Conservation (phyloP, 257 asterid genomes). For the Thymus mandschuricus region DNA sequence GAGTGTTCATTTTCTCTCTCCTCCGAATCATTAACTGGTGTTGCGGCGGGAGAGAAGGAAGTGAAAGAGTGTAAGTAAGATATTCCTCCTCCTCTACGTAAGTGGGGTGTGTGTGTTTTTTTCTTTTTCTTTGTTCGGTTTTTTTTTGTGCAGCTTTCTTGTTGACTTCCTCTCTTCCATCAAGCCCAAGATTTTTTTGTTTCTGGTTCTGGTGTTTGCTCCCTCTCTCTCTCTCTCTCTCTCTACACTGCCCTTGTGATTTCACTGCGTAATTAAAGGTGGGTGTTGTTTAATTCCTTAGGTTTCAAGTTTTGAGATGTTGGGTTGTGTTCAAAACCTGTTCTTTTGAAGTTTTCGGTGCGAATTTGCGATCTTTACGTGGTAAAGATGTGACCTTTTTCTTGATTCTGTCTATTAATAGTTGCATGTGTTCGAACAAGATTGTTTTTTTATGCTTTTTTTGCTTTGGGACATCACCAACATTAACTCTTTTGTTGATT, state of each 20-base stretch:
- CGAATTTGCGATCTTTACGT: conserved; percentile 33
- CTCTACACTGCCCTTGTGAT: conserved; percentile 9
- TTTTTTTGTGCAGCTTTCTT: conserved; percentile 12
- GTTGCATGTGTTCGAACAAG: conserved; percentile 35
- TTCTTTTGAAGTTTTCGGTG: conserved; percentile 17
- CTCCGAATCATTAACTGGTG: conserved; percentile 35
- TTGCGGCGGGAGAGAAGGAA: conserved; percentile 81
- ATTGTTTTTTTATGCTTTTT: conserved; percentile 14
- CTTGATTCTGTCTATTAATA: conserved; percentile 25
- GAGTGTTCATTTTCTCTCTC: conserved; percentile 25
- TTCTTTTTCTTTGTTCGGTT: conserved; percentile 20
- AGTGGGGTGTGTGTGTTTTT: conserved; percentile 34
- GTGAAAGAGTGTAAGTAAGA: conserved; percentile 88
- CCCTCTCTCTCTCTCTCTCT: conserved; percentile 17
- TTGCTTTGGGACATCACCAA: neutral
- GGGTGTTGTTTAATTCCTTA: conserved; percentile 34
- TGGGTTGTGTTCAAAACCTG: conserved; percentile 36
- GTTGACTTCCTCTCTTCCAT: conserved; percentile 35
- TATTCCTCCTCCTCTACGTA: conserved; percentile 83
- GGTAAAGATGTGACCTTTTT: conserved; percentile 41
- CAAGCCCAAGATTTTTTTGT: conserved; percentile 10
- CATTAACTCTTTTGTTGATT: neutral
- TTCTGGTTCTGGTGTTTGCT: neutral
- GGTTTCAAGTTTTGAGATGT: conserved; percentile 19
- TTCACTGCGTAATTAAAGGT: conserved; percentile 39